phyloP scores from a whole-genome alignment of 495 filamentous ascomycete genomes.

The Aspergillus campestris region DNA sequence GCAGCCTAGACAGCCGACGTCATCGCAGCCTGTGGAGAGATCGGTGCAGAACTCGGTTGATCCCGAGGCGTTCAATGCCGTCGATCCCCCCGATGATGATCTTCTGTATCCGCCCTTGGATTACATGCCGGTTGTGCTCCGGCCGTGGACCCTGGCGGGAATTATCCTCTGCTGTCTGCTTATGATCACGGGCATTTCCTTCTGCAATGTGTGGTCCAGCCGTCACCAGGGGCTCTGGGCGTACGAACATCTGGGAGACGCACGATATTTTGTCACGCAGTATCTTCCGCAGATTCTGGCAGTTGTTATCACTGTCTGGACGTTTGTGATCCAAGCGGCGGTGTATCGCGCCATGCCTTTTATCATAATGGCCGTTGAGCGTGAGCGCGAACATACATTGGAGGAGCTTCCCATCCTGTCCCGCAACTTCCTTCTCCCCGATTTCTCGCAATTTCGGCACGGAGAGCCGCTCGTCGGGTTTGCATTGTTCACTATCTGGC shows the following conservation, averaged over 20 bases:
- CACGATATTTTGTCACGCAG: constrained; percentile 77
- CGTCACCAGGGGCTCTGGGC: constrained; percentile 53
- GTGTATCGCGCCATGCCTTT: constrained; percentile 74
- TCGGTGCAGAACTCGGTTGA: constrained; percentile 26
- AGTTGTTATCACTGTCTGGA: constrained; percentile 61
- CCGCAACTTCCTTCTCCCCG: constrained; percentile 49
- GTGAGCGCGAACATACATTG: constrained; percentile 25
- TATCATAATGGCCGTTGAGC: constrained; percentile 57
- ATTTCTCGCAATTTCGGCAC: constrained; percentile 46
- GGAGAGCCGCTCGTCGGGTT: constrained; percentile 47
- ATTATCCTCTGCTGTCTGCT: constrained; percentile 54
- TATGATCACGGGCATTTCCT: constrained; percentile 63
- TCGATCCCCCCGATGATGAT: constrained; percentile 37
- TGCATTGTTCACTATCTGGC: constrained; percentile 51
- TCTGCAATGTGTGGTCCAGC: constrained; percentile 65
- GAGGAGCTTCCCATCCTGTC: constrained; percentile 37
- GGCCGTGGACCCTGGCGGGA: constrained; percentile 48
- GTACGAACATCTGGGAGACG: constrained; percentile 56
- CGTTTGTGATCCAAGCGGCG: constrained; percentile 63
- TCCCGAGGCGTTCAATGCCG: constrained; percentile 44
- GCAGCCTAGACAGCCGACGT: constrained; percentile 4
- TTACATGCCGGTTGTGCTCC: constrained; percentile 59
- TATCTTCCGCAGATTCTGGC: constrained; percentile 77
- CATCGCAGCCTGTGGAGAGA: constrained; percentile 7
- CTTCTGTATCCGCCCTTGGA: constrained; percentile 47